Evolutionary conservation across 1,284 basidiomycete species (phyloP).

Genomic region (Singerocomus inundabilis): DNA sequence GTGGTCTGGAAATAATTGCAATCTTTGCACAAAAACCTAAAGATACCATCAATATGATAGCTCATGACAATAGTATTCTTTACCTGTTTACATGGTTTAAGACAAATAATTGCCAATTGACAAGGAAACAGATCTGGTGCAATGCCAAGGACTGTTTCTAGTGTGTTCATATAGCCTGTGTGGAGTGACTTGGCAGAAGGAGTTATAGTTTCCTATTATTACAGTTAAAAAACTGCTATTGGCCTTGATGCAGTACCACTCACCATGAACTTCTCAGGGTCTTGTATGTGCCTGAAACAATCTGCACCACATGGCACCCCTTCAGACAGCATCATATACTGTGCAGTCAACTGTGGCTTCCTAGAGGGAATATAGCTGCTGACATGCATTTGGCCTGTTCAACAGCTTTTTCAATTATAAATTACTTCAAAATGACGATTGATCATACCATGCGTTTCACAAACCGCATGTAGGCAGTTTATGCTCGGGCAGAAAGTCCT

Average conservation of each 20-base stretch:
- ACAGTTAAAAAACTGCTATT: not conserved
- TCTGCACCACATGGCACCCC: slow-evolving; percentile 37
- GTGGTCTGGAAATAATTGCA: slow-evolving; percentile 30
- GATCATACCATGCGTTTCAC: slow-evolving; percentile 46
- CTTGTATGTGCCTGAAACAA: slow-evolving; percentile 40
- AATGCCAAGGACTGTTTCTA: slow-evolving; percentile 35
- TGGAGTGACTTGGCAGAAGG: slow-evolving; percentile 20
- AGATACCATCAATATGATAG: not conserved
- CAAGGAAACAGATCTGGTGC: slow-evolving; percentile 40
- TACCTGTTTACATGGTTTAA: slow-evolving; percentile 41
- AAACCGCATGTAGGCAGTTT: slow-evolving; percentile 51
- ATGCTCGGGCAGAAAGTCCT: slow-evolving; percentile 52
- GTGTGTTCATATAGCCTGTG: slow-evolving; percentile 15
- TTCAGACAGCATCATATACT: slow-evolving; percentile 30
- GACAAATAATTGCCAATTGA: slow-evolving; percentile 37
- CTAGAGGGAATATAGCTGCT: slow-evolving; percentile 26
- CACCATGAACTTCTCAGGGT: slow-evolving; percentile 23
- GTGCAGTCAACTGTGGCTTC: slow-evolving; percentile 32
- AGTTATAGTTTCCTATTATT: slow-evolving; percentile 22
- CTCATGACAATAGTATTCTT: not conserved
- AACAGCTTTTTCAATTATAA: not conserved
- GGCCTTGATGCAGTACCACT: not conserved
- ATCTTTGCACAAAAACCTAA: slow-evolving; percentile 21
- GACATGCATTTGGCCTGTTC: slow-evolving; percentile 11
- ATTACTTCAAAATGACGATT: not conserved